A percentile compares a stretch with the other conserved stretches of the same genome.
phyloP scores from a whole-genome alignment of 2,329 filamentous ascomycete species.

The Pezicula rhizophila region DNA sequence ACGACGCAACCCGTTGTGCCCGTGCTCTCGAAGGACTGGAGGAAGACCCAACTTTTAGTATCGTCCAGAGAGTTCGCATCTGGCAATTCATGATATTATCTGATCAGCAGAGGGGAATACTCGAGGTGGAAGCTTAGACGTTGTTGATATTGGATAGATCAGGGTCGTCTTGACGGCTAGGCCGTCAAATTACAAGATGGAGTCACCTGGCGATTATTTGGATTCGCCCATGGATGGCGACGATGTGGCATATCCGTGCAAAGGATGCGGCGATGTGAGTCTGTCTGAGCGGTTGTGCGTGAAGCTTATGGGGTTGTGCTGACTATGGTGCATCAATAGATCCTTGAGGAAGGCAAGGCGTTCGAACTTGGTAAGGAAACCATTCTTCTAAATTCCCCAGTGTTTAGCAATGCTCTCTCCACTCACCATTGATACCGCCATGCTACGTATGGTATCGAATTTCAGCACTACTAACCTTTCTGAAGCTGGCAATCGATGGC shows the following conservation, averaged over 20 bases:
- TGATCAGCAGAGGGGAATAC: slow-evolving; percentile 5
- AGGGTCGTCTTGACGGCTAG: slow-evolving; percentile 7
- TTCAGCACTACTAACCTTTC: slow-evolving; percentile 19
- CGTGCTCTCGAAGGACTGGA: background rate
- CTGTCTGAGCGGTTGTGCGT: slow-evolving; percentile 15
- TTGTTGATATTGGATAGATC: slow-evolving; percentile 12
- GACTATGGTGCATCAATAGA: slow-evolving; percentile 46
- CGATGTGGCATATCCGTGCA: slow-evolving; percentile 78
- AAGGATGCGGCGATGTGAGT: slow-evolving; percentile 84
- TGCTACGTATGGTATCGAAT: background rate
- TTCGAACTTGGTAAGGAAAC: slow-evolving; percentile 79
- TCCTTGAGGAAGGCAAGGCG: slow-evolving; percentile 96
- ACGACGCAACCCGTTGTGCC: background rate
- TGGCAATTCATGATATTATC: slow-evolving; percentile 4
- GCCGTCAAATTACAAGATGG: slow-evolving; percentile 33
- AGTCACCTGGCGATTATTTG: slow-evolving; percentile 46
- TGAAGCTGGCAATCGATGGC: slow-evolving; percentile 90
- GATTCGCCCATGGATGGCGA: slow-evolving; percentile 60
- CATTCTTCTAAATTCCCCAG: background rate
- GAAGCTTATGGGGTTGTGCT: slow-evolving; percentile 13
- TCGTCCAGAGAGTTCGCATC: background rate
- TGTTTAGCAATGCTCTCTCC: background rate
- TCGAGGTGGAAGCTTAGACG: slow-evolving; percentile 18
- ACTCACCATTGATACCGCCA: slow-evolving; percentile 4
- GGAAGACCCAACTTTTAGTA: background rate